These are phyloP conservation scores for Leucogyrophana mollusca DNA, from an alignment of 768 basidiomycete genomes.

Conservation along the genomic window DNA sequence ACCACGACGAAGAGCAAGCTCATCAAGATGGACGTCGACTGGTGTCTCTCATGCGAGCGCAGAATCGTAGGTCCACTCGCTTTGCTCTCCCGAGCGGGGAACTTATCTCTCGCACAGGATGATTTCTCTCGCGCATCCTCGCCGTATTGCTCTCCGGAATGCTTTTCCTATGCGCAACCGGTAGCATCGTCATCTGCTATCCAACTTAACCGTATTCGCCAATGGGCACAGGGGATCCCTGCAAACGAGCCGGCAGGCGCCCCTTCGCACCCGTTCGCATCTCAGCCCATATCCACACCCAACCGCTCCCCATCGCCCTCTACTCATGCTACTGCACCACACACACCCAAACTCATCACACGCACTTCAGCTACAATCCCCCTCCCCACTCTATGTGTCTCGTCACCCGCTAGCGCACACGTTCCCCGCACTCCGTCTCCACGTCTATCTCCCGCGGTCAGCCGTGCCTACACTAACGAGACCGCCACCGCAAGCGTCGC, in stretches of 20 bases:
- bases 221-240: conserved; percentile 31
- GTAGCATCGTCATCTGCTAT: conserved; percentile 22
- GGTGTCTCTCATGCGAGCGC: conserved; percentile 67
- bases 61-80: conserved; percentile 46
- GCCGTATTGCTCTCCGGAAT: conserved; percentile 57
- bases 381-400: conserved; percentile 50
- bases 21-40: conserved; percentile 60
- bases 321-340: conserved; percentile 12
- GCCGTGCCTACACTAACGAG: conserved; percentile 34
- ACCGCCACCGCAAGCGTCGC: conserved; percentile 34
- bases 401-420: conserved; percentile 34
- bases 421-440: conserved; percentile 23
- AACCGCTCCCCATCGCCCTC: conserved; percentile 12
- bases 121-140: conserved; percentile 26
- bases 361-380: conserved; percentile 28
- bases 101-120: conserved; percentile 14
- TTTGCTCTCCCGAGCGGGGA: not conserved
- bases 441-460: conserved; percentile 33
- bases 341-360: conserved; percentile 34
- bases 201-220: conserved; percentile 16
- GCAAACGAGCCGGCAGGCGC: conserved; percentile 30
- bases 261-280: conserved; percentile 23
- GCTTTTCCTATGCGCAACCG: conserved; percentile 36
- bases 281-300: conserved; percentile 3
- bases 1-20: not conserved